These are phyloP conservation scores for Verruconis gallopava DNA, from an alignment of 2,329 filamentous ascomycete genomes.

Conservation along the genomic window DNA sequence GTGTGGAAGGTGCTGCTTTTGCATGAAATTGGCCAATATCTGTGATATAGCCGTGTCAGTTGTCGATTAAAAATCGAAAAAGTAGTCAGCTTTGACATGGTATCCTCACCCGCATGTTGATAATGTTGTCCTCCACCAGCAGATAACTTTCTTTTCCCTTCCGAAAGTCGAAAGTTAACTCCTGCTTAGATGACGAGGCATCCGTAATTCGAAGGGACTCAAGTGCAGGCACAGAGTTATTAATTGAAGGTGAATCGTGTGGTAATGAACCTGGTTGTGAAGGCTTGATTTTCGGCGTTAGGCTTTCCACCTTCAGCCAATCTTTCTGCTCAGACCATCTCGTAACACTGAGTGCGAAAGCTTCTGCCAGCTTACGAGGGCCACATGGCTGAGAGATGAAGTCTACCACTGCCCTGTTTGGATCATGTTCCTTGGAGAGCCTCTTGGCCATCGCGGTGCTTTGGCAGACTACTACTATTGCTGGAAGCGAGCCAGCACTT, in stretches of 20 bases:
- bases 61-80: neutral
- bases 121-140: conserved; percentile 27
- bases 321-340: neutral
- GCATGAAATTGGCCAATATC: conserved; percentile 23
- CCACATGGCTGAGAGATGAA: conserved; percentile 6
- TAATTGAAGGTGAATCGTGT: too few species aligned
- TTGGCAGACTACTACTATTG: neutral
- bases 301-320: conserved; percentile 25
- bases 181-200: too few species aligned
- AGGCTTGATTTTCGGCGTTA: too few species aligned
- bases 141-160: too few species aligned
- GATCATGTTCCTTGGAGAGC: neutral
- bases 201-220: too few species aligned
- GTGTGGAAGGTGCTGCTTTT: conserved; percentile 20
- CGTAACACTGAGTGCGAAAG: neutral
- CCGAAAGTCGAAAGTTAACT: too few species aligned
- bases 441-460: neutral
- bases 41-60: conserved; percentile 8
- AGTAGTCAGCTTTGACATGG: neutral
- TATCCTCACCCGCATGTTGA: conserved; percentile 21
- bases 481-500: neutral
- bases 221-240: too few species aligned
- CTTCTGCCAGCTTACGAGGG: conserved; percentile 2
- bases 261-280: too few species aligned
- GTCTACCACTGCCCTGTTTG: neutral